phyloP scores from a whole-genome alignment of 2,329 filamentous ascomycete species.

The Dactylellina parvicollis region DNA sequence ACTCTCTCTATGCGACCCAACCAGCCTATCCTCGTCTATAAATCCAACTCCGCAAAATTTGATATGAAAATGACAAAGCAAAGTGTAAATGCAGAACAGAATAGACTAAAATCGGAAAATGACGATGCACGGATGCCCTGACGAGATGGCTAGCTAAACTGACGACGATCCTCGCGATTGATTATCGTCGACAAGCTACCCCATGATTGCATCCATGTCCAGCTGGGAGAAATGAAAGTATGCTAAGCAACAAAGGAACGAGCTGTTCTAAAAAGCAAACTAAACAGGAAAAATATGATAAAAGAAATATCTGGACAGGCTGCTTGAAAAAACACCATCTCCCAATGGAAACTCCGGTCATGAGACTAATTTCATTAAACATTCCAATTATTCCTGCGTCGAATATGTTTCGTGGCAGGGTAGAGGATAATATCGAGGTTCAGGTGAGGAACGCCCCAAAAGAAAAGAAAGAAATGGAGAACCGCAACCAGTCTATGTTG shows the following conservation, averaged over 20 bases:
- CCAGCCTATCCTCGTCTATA: slow-evolving; percentile 55
- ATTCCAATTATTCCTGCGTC: slow-evolving; percentile 54
- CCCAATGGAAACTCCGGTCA: slow-evolving; percentile 54
- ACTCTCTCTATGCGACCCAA: slow-evolving; percentile 54
- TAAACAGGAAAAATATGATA: slow-evolving; percentile 15
- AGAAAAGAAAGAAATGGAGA: slow-evolving; percentile 41
- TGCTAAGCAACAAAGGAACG: slow-evolving; percentile 31
- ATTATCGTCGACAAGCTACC: slow-evolving; percentile 54
- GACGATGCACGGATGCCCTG: slow-evolving; percentile 54
- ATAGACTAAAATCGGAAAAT: slow-evolving; percentile 53
- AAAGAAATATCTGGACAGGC: slow-evolving; percentile 38
- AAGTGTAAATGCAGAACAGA: slow-evolving; percentile 52
- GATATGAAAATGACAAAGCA: slow-evolving; percentile 53
- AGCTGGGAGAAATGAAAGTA: slow-evolving; percentile 31
- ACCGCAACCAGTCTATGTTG: slow-evolving; percentile 46
- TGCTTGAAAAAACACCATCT: slow-evolving; percentile 51
- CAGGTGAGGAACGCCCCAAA: slow-evolving; percentile 52
- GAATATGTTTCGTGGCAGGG: slow-evolving; percentile 51
- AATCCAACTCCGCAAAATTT: slow-evolving; percentile 55
- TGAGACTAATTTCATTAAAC: slow-evolving; percentile 55
- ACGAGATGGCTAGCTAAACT: slow-evolving; percentile 45
- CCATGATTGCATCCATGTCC: slow-evolving; percentile 49
- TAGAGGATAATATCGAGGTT: slow-evolving; percentile 54
- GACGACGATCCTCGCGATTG: slow-evolving; percentile 54
- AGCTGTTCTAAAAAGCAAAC: slow-evolving; percentile 51